Evolutionary conservation across 2,329 filamentous ascomycete genomes (phyloP), one percentile per base, ranked within the genome.

Genomic region (Cladophialophora bantiana): DNA sequence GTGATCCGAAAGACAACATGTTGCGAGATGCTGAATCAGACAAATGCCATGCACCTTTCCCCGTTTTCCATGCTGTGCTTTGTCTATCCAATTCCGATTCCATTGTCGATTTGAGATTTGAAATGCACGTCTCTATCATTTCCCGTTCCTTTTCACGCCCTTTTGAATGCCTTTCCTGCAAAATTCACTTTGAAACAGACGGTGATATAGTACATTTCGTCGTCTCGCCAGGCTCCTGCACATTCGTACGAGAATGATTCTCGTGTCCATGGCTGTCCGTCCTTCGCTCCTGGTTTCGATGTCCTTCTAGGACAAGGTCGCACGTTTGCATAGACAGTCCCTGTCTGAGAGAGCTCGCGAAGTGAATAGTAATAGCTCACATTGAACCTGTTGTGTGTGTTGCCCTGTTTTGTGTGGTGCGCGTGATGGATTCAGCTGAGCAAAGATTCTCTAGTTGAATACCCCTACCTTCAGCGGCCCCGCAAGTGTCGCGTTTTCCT

Each of bases 401-500:
- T 12, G 52, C 13, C 10, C 9, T 32, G 6, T 54, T 32, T 54
- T 54, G 13, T 35, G 26, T n/a, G 15, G 10, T 35, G 42, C 7
- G 52, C 26, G 13, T 32, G 18, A 53, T 53, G 15, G 7, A n/a
- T 42, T 15, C 15, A 42, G 3, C 10, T 15, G 38, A 42, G 12
- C 38, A 12, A 42, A 18, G 42, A n/a, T 3, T 18, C 42, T 7
- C 42, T 48, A 48, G n/a, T 48, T 20, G n/a, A n/a, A 48, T 5
- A 18, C 6, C 32, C 32, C 45, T n/a, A 36, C 45, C 9, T 62
- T 55, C 2, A 66, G 35, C 4, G 66, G 65, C 48, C 67, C 68
- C 38, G 71, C 48, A 7, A 69, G 18, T 12, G 66, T 66, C 40
- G 68, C 70, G 52, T 56, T 67, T 55, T 72, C 66, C 18, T 65